Evolutionary conservation across 2,329 filamentous ascomycete species (phyloP).

Genomic region (Trichoderma polysporum): DNA sequence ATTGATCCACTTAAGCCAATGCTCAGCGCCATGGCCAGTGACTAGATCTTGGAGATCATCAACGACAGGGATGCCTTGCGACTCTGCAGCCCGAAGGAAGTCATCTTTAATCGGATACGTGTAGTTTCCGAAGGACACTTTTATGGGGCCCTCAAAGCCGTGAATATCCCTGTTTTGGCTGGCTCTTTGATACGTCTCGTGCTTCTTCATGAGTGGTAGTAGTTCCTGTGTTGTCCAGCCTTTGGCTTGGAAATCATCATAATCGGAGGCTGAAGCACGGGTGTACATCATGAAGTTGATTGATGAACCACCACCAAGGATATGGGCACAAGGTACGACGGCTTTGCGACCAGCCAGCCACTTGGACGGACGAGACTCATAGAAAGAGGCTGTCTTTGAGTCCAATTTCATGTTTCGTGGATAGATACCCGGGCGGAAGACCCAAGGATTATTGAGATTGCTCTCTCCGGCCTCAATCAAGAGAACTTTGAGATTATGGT

Average conservation of each 20-base stretch:
- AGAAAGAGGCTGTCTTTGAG: constrained; percentile 25
- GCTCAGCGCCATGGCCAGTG: constrained; percentile 30
- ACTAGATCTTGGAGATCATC: constrained; percentile 52
- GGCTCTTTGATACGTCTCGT: constrained; percentile 30
- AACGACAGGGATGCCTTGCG: constrained; percentile 49
- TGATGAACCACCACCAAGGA: constrained; percentile 28
- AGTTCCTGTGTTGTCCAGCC: constrained; percentile 27
- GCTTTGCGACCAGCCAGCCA: constrained; percentile 23
- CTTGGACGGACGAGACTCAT: constrained; percentile 23
- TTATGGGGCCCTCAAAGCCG: constrained; percentile 51
- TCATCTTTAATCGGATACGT: constrained; percentile 42
- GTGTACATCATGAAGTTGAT: constrained; percentile 30
- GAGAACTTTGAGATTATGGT: constrained; percentile 24
- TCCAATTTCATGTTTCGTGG: constrained; percentile 20
- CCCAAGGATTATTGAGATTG: constrained; percentile 24
- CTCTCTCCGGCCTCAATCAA: constrained; percentile 26
- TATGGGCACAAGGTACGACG: constrained; percentile 24
- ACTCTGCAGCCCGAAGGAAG: constrained; percentile 48
- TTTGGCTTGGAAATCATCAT: constrained; percentile 25
- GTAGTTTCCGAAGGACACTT: constrained; percentile 50
- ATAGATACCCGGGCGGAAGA: constrained; percentile 24
- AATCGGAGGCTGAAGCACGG: constrained; percentile 26
- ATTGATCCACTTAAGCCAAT: constrained; percentile 47
- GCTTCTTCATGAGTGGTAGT: constrained; percentile 26
- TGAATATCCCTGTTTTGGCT: constrained; percentile 34